Percentiles rank a stretch among this genome's conserved stretches.
phyloP scores from a whole-genome alignment of 176 grass and related monocot genomes.

The Dendrocalamus sinicus region DNA sequence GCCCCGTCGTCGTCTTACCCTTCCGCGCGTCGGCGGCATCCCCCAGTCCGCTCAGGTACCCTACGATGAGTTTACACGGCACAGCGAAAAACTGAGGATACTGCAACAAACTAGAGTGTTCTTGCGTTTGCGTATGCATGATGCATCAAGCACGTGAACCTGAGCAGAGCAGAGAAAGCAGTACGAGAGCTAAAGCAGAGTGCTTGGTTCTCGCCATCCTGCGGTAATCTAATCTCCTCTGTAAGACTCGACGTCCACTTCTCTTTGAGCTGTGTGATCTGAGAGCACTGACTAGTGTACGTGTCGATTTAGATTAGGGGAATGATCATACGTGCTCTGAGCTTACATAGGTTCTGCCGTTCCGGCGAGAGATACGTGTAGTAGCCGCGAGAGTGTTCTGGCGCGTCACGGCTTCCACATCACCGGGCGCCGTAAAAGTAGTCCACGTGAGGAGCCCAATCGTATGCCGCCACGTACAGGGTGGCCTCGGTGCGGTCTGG shows the following conservation, averaged over 20 bases:
- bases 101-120: no score
- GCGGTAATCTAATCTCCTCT: neutral
- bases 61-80: neutral
- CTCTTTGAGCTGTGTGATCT: no score
- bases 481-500: neutral
- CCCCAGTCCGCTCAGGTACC: neutral
- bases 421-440: no score
- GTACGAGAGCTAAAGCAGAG: slow-evolving; percentile 7
- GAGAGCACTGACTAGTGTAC: no score
- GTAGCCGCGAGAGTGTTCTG: slow-evolving; percentile 46
- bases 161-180: slow-evolving; percentile 30
- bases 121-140: no score
- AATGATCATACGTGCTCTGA: neutral
- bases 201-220: neutral
- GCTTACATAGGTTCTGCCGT: slow-evolving; percentile 22
- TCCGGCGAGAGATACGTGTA: neutral
- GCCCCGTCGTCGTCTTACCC: no score
- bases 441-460: slow-evolving; percentile 35
- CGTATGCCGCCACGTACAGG: slow-evolving; percentile 18
- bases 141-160: neutral
- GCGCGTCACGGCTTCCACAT: neutral
- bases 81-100: no score
- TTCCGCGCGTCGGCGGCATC: slow-evolving; percentile 11
- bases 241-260: no score
- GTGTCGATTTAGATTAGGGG: no score